phyloP scores from a whole-genome alignment of 805 yeast species.

The Saturnispora silvae region DNA sequence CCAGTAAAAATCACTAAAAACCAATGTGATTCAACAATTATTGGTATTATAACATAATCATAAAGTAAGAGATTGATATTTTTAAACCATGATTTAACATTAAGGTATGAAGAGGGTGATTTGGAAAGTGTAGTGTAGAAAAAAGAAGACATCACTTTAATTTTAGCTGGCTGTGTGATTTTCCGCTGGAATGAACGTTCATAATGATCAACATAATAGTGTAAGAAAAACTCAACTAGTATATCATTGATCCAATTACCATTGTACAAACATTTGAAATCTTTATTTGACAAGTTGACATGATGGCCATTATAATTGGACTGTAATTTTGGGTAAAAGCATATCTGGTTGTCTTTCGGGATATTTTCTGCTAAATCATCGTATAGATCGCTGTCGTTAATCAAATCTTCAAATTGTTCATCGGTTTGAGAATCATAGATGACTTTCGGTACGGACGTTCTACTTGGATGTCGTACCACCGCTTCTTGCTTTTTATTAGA shows the following conservation, averaged over 20 bases:
- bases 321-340: too few species aligned
- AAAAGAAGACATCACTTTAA: slow-evolving; percentile 63
- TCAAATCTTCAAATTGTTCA: too few species aligned
- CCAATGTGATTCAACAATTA: slow-evolving; percentile 82
- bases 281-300: slow-evolving; percentile 53
- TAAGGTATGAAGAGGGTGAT: slow-evolving; percentile 37
- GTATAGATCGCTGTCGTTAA: too few species aligned
- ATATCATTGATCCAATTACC: slow-evolving; percentile 87
- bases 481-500: too few species aligned
- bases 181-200: slow-evolving; percentile 27
- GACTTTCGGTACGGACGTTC: too few species aligned
- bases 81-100: slow-evolving; percentile 69
- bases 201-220: slow-evolving; percentile 39
- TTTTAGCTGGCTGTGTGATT: slow-evolving; percentile 24
- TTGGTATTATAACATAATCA: slow-evolving; percentile 63
- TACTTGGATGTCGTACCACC: too few species aligned
- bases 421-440: too few species aligned
- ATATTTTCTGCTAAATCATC: too few species aligned
- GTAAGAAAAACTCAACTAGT: slow-evolving; percentile 74
- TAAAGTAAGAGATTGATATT: slow-evolving; percentile 52
- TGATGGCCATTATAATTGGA: slow-evolving; percentile 41
- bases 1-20: slow-evolving; percentile 64
- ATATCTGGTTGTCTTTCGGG: background rate
- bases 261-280: slow-evolving; percentile 68
- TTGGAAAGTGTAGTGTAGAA: slow-evolving; percentile 53